Evolutionary conservation across 805 yeast species (phyloP).

Genomic region (Pichia sporocuriosa): DNA sequence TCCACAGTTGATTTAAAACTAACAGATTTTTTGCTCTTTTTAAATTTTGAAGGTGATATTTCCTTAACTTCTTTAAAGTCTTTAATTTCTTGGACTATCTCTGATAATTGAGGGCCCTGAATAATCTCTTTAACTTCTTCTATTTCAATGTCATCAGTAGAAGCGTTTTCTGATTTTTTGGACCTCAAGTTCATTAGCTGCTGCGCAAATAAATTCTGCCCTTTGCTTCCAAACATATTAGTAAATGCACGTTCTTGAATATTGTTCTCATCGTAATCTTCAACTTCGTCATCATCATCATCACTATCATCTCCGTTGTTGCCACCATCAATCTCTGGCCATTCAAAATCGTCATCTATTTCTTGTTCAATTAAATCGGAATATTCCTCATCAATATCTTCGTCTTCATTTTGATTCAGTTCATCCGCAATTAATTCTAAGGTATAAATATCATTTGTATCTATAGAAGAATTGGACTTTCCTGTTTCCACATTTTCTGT

Average conservation of each 20-base stretch:
- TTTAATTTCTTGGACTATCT: background rate
- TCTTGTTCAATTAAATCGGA: slow-evolving; percentile 1
- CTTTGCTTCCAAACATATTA: slow-evolving; percentile 22
- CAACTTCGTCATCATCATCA: slow-evolving; percentile 18
- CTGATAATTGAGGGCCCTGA: background rate
- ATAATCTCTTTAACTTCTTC: background rate
- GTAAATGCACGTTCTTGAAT: slow-evolving; percentile 6
- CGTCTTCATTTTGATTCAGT: slow-evolving; percentile 20
- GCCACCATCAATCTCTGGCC: slow-evolving; percentile 22
- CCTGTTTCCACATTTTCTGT: background rate
- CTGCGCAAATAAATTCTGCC: slow-evolving; percentile 35
- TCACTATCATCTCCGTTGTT: slow-evolving; percentile 16
- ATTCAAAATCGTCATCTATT: slow-evolving; percentile 16
- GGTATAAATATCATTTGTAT: slow-evolving; percentile 42
- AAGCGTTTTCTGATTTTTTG: slow-evolving; percentile 18
- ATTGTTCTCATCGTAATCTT: slow-evolving; percentile 14
- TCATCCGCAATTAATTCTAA: slow-evolving; percentile 50
- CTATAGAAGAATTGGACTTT: slow-evolving; percentile 28
- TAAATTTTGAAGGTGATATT: background rate
- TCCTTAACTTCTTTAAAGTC: background rate
- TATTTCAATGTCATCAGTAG: background rate
- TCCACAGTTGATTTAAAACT: slow-evolving; percentile 46
- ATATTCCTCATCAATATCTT: slow-evolving; percentile 20
- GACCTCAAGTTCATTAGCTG: slow-evolving; percentile 30
- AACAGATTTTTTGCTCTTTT: slow-evolving; percentile 38